phyloP scores from a whole-genome alignment of 2,329 filamentous ascomycete genomes.

The Pestalotiopsis sp. region DNA sequence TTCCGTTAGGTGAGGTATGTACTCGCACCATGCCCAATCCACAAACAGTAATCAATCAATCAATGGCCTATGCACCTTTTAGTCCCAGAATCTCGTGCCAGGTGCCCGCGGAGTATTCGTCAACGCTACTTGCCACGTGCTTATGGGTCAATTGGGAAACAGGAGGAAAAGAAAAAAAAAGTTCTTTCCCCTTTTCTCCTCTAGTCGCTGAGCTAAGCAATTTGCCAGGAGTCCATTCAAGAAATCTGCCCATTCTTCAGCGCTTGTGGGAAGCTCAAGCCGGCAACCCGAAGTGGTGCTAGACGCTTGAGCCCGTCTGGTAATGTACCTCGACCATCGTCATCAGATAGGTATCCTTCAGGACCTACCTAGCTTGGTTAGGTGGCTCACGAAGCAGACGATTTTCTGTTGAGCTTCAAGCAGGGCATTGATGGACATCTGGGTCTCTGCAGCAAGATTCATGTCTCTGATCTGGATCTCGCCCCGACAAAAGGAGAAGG shows the following conservation, averaged over 20 bases:
- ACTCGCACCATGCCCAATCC: neutral
- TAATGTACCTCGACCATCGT: too few relatives aligned
- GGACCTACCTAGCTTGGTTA: neutral
- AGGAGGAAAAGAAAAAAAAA: neutral
- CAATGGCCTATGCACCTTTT: neutral
- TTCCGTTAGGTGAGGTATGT: neutral
- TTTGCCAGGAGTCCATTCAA: neutral
- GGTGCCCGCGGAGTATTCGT: neutral
- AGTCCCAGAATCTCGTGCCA: neutral
- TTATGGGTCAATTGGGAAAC: neutral
- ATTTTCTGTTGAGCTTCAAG: neutral
- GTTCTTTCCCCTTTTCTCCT: slow-evolving; percentile 3
- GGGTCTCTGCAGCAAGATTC: neutral
- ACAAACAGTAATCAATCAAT: neutral
- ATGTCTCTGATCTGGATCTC: neutral
- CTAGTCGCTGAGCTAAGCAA: neutral
- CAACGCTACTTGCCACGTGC: slow-evolving; percentile 4
- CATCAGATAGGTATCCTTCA: too few relatives aligned
- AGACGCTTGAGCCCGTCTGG: too few relatives aligned
- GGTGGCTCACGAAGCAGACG: neutral
- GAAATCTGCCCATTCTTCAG: neutral
- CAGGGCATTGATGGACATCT: neutral
- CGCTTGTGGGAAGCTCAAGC: neutral
- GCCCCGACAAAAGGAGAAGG: neutral
- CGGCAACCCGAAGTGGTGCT: neutral